Percentiles rank a stretch among this genome's conserved stretches.
phyloP scores from a whole-genome alignment of 192 early-diverging fungal species.

The Podila epigama region DNA sequence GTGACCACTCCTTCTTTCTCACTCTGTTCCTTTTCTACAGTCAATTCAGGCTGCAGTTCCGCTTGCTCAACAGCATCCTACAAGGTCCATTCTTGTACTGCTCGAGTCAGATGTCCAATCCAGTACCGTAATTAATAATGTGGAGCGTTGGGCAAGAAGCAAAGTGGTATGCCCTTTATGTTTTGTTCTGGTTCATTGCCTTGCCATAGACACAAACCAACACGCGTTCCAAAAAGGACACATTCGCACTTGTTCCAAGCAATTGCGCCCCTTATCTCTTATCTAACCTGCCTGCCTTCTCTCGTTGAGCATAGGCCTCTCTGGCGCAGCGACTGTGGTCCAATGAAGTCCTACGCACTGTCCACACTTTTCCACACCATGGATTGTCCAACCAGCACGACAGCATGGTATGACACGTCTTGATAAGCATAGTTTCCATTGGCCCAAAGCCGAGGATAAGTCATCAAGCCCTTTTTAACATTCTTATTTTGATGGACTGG shows the following conservation, averaged over 20 bases:
- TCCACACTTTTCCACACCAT: neutral
- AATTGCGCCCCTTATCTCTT: neutral
- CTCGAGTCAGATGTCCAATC: constrained; percentile 21
- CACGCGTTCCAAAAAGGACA: neutral
- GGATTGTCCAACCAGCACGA: neutral
- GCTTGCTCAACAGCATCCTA: constrained; percentile 16
- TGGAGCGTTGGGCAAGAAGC: constrained; percentile 24
- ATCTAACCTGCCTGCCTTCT: neutral
- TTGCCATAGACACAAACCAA: no score
- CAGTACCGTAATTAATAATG: constrained; percentile 8
- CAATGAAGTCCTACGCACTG: constrained; percentile 17
- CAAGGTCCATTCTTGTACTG: constrained; percentile 17
- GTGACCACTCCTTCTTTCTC: neutral
- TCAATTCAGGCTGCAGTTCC: constrained; percentile 16
- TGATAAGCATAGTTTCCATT: neutral
- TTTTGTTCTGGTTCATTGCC: neutral
- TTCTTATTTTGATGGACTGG: neutral
- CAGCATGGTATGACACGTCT: neutral
- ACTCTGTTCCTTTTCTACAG: neutral
- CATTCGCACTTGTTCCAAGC: no score
- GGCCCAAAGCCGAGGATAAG: no score
- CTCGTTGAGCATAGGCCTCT: constrained; percentile 1
- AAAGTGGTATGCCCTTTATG: constrained; percentile 29
- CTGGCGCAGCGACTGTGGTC: constrained; percentile 26
- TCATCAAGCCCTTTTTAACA: neutral